Conservation (phyloP, 2,329 filamentous ascomycete species). For the Dichotomopilus funicola region DNA sequence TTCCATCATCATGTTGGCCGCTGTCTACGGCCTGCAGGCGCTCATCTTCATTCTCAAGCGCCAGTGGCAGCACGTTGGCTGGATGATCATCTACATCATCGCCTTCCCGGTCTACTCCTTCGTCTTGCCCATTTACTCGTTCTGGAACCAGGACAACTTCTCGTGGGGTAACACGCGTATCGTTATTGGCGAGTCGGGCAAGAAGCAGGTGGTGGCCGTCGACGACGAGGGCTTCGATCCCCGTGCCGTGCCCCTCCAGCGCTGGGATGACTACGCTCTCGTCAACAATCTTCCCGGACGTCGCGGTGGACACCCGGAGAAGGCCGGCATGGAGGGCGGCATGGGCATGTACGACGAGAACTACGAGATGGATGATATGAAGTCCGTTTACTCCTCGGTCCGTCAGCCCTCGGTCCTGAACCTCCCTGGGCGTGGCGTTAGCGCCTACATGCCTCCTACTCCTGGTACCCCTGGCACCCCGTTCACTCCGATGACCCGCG, state of each 20-base stretch:
- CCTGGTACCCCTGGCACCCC: slow-evolving; percentile 65
- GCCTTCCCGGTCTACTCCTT: slow-evolving; percentile 94
- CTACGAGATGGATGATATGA: slow-evolving; percentile 98
- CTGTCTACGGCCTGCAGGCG: slow-evolving; percentile 90
- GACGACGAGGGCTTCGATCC: slow-evolving; percentile 85
- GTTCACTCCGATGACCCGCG: slow-evolving; percentile 31
- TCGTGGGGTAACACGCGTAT: slow-evolving; percentile 98
- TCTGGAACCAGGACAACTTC: slow-evolving; percentile 99
- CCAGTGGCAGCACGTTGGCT: slow-evolving; percentile 97
- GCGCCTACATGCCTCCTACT: slow-evolving; percentile 73
- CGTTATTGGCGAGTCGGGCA: slow-evolving; percentile 88
- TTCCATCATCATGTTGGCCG: slow-evolving; percentile 82
- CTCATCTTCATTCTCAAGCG: slow-evolving; percentile 94
- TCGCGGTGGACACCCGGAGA: slow-evolving; percentile 62
- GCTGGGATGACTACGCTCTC: slow-evolving; percentile 93
- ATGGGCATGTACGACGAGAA: slow-evolving; percentile 64
- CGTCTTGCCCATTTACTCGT: slow-evolving; percentile 87
- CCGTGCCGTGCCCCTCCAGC: slow-evolving; percentile 83
- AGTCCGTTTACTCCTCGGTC: slow-evolving; percentile 89
- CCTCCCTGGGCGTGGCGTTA: slow-evolving; percentile 61
- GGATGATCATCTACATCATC: slow-evolving; percentile 99
- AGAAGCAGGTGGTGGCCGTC: slow-evolving; percentile 82
- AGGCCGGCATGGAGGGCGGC: slow-evolving; percentile 58
- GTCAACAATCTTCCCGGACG: slow-evolving; percentile 85
- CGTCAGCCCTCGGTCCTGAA: slow-evolving; percentile 82